phyloP scores from a whole-genome alignment of 495 filamentous ascomycete species.

The Podospora comata region DNA sequence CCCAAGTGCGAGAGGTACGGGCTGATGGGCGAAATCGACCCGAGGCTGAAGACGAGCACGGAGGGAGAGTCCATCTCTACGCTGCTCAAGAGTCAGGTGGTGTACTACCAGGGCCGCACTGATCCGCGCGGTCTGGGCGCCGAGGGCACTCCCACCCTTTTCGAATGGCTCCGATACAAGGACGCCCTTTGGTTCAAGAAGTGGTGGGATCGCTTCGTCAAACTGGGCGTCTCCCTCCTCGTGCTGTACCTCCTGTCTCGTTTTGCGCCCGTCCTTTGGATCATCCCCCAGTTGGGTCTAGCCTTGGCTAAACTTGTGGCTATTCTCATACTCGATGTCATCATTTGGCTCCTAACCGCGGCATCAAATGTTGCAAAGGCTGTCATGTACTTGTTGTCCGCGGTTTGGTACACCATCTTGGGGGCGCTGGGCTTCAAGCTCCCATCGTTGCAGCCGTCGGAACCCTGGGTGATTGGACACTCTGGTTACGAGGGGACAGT shows the following conservation, averaged over 20 bases:
- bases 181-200: not conserved
- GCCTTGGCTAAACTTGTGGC: not conserved
- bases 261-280: not conserved
- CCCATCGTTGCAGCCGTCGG: too few relatives aligned
- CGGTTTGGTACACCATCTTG: not conserved
- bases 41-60: slow-evolving; percentile 12
- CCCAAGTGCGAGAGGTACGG: slow-evolving; percentile 37
- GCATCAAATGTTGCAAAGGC: not conserved
- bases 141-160: slow-evolving; percentile 19
- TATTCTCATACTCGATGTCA: not conserved
- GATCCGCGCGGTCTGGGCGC: slow-evolving; percentile 8
- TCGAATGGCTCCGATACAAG: slow-evolving; percentile 9
- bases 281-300: not conserved
- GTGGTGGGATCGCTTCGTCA: not conserved
- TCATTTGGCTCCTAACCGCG: not conserved
- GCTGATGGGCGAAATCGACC: slow-evolving; percentile 25
- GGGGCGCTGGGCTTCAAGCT: not conserved
- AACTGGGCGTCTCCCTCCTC: not conserved
- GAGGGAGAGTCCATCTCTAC: slow-evolving; percentile 29
- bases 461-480: too few relatives aligned
- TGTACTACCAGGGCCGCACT: slow-evolving; percentile 34
- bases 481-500: too few relatives aligned
- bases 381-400: not conserved
- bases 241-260: not conserved
- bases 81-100: slow-evolving; percentile 29